A percentile compares a stretch with the other conserved stretches of the same genome.
Conservation (phyloP, 768 basidiomycete species). For the Leccinum ochraceum region DNA sequence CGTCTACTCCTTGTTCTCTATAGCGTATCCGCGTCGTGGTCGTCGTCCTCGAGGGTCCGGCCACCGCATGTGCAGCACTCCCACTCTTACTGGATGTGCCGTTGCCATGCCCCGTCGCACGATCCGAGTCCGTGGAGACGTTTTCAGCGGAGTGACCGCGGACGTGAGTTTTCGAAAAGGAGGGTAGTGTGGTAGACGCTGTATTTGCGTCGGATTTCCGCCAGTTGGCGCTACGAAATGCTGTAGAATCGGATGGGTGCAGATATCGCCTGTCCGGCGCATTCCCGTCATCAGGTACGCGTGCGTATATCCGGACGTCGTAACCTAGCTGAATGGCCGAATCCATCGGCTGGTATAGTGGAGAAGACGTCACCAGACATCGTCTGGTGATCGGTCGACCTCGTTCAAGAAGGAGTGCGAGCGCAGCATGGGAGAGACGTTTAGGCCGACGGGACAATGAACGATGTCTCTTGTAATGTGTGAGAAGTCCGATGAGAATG, state of each 20-base stretch:
- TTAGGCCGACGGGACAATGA: conserved; percentile 39
- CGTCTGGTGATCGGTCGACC: conserved; percentile 74
- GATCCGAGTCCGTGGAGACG: conserved; percentile 30
- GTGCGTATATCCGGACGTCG: conserved; percentile 66
- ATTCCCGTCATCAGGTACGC: conserved; percentile 69
- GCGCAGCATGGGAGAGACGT: conserved; percentile 75
- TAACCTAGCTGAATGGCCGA: conserved; percentile 72
- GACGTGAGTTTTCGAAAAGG: conserved; percentile 13
- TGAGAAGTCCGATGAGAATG: conserved; percentile 82
- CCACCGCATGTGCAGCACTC: conserved; percentile 11
- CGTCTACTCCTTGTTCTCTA: conserved; percentile 94
- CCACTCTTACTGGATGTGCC: conserved; percentile 2
- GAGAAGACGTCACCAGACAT: conserved; percentile 79
- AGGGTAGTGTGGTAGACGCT: neutral
- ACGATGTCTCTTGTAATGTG: conserved; percentile 59
- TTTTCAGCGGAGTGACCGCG: conserved; percentile 24
- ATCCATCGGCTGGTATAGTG: conserved; percentile 82
- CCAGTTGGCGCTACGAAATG: conserved; percentile 20
- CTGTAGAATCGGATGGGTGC: conserved; percentile 13
- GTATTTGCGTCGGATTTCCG: conserved; percentile 22
- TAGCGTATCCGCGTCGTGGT: conserved; percentile 53
- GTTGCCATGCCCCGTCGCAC: conserved; percentile 1
- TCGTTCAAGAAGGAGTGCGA: conserved; percentile 78
- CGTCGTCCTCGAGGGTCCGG: conserved; percentile 18
- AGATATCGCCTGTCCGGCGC: conserved; percentile 51